Base-by-base conservation (phyloP, 169 alveolate species). In the Plasmodium berghei region DNA sequence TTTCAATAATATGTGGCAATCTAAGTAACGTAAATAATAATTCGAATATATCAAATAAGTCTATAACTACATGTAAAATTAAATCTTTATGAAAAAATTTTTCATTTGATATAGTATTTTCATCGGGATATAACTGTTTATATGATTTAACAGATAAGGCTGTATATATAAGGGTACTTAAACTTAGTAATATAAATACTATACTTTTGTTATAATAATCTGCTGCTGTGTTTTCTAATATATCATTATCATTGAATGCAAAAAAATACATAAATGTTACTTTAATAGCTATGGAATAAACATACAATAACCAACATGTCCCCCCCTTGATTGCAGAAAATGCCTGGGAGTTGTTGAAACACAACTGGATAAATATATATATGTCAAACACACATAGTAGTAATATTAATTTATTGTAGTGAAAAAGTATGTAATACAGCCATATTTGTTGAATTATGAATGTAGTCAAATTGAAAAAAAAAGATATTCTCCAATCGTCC, bases 231-330 rank as follows among this genome's bases (percentile, higher is more conserved):
- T 90, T 95, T 73, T 70, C 86, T 34, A 74, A 77, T 34, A 72
- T 46, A 0, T 87, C 64, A 63, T 40, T 56, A 59, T 54, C 90
- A 16, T 93, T 94, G 34, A 93, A 93, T 18, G 93, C 93, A 87
- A 92, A 86, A 46, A 88, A 92, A 62, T 91, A 92, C 56, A 93
- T 45, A 54, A 93, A 87, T 45, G 92, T 73, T 6, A 93, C 72
- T 87, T 93, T 93, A 9, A 93, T 59, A 9, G 95, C 89, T 73
- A 93, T 87, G 56, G 93, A 74, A 22, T 94, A 91, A 9, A 92
- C 92, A 83, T 93, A 92, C 14, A 92, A 42, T 34, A 92, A 66
- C 96, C 96, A 93, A 62, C 96, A 93, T 73, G 64, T 93, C 12
- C 95, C 94, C 2, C 96, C 96, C 55, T 90, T 83, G 46, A 91